A percentile compares a stretch with the other conserved stretches of the same genome.
Evolutionary conservation across 2,329 filamentous ascomycete genomes (phyloP).

Genomic region (Penicillium sp.): DNA sequence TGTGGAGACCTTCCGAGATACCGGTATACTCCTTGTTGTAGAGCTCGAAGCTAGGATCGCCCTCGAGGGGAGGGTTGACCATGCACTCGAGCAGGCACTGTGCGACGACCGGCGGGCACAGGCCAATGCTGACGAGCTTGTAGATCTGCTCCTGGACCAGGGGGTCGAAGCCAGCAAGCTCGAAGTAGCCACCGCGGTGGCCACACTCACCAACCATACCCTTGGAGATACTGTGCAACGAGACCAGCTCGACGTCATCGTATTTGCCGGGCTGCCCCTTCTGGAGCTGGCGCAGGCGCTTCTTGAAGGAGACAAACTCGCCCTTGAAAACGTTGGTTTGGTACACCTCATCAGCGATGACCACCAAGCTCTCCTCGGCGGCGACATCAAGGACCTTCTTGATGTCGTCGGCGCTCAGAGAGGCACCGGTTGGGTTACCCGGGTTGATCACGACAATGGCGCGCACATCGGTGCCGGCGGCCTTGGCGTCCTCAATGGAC

Average conservation of each 20-base stretch:
- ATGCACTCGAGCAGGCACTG: constrained; percentile 97
- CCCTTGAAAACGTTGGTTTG: constrained; percentile 98
- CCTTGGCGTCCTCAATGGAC: constrained; percentile 71
- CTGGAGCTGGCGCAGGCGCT: constrained; percentile 77
- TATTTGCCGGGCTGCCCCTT: constrained; percentile 71
- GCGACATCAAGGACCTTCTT: constrained; percentile 84
- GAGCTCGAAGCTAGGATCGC: constrained; percentile 78
- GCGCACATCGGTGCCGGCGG: constrained; percentile 79
- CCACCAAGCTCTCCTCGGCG: constrained; percentile 77
- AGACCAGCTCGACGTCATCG: constrained; percentile 83
- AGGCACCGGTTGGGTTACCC: constrained; percentile 93
- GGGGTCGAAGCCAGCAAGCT: constrained; percentile 84
- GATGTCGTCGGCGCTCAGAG: constrained; percentile 75
- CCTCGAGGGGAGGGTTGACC: constrained; percentile 87
- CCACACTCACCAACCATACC: constrained; percentile 99
- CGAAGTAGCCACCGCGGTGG: constrained; percentile 96
- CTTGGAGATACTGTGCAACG: constrained; percentile 91
- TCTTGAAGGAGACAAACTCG: constrained; percentile 95
- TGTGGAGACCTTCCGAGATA: constrained; percentile 75
- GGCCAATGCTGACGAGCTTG: constrained; percentile 96
- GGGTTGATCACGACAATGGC: constrained; percentile 98
- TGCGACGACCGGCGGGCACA: constrained; percentile 91
- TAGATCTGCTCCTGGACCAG: constrained; percentile 91
- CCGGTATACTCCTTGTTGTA: constrained; percentile 82
- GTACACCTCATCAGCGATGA: constrained; percentile 97